These are phyloP conservation scores for Powellomyces hirtus DNA, from an alignment of 192 early-diverging fungal genomes.

Conservation along the genomic window DNA sequence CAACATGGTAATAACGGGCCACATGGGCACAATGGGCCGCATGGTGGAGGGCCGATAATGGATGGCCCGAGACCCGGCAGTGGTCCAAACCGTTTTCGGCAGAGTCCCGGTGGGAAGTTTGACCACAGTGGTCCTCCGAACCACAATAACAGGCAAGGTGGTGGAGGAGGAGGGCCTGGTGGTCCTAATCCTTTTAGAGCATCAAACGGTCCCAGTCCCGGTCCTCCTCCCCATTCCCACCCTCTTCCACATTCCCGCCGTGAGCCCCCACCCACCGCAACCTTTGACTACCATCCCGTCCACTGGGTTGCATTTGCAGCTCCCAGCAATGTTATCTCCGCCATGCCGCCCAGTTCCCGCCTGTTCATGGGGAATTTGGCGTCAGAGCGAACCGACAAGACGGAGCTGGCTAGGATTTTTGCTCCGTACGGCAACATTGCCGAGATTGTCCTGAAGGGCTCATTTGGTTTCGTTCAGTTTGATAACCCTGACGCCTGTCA, in stretches of 20 bases:
- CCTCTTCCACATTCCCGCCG: background rate
- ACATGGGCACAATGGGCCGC: background rate
- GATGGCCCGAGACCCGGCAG: background rate
- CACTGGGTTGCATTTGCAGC: slow-evolving; percentile 34
- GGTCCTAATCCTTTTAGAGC: background rate
- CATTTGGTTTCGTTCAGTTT: slow-evolving; percentile 56
- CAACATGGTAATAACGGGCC: background rate
- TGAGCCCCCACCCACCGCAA: slow-evolving; percentile 17
- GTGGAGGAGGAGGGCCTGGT: background rate
- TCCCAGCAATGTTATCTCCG: slow-evolving; percentile 26
- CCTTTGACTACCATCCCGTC: slow-evolving; percentile 39
- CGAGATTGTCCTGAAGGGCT: slow-evolving; percentile 48
- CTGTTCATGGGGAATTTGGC: slow-evolving; percentile 56
- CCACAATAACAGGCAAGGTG: background rate
- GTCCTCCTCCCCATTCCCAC: background rate
- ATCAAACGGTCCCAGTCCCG: background rate
- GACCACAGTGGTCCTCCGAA: background rate
- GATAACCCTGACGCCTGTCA: slow-evolving; percentile 39
- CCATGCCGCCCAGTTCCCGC: slow-evolving; percentile 37
- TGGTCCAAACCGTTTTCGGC: too few species aligned
- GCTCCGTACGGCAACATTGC: slow-evolving; percentile 54
- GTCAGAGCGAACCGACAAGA: slow-evolving; percentile 39
- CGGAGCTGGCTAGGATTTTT: slow-evolving; percentile 51
- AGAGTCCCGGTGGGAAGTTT: too few species aligned
- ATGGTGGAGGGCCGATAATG: background rate